Evolutionary conservation across 345 rosid species (phyloP).

Genomic region (Rhizophora mangle): DNA sequence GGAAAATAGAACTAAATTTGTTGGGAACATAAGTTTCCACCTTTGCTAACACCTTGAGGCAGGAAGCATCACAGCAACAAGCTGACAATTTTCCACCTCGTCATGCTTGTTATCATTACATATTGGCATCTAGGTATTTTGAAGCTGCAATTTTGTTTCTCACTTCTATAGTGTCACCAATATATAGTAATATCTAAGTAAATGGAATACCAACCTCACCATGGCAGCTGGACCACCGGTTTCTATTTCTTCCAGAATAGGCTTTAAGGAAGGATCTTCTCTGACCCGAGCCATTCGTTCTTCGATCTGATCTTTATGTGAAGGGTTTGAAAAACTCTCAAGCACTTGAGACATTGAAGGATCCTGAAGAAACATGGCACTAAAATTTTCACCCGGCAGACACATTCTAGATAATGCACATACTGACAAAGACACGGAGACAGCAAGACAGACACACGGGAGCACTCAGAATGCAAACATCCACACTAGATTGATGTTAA

Average conservation of each 20-base stretch:
- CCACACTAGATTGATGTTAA: neutral
- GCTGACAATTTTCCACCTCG: neutral
- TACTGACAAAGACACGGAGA: neutral
- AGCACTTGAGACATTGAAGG: conserved; percentile 96
- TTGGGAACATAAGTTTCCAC: neutral
- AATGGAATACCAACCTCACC: conserved; percentile 67
- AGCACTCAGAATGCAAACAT: neutral
- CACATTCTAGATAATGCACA: neutral
- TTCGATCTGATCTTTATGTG: conserved; percentile 76
- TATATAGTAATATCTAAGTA: neutral
- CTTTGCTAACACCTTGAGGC: conserved; percentile 1
- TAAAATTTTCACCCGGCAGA: conserved; percentile 11
- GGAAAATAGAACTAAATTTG: neutral
- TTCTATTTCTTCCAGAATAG: conserved; percentile 87
- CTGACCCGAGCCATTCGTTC: conserved; percentile 80
- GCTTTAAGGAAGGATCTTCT: conserved; percentile 87
- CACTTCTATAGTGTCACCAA: neutral
- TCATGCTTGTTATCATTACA: too few species aligned
- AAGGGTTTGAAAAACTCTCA: conserved; percentile 74
- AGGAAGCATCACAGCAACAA: neutral
- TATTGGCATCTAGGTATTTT: too few species aligned
- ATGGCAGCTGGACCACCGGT: conserved; percentile 88
- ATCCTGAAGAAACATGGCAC: conserved; percentile 46
- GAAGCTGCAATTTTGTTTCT: too few species aligned
- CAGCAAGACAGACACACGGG: neutral